Evolutionary conservation across 2,329 filamentous ascomycete species (phyloP), one percentile per base, ranked within the genome.

Genomic region (Dactylonectria macrodidyma): DNA sequence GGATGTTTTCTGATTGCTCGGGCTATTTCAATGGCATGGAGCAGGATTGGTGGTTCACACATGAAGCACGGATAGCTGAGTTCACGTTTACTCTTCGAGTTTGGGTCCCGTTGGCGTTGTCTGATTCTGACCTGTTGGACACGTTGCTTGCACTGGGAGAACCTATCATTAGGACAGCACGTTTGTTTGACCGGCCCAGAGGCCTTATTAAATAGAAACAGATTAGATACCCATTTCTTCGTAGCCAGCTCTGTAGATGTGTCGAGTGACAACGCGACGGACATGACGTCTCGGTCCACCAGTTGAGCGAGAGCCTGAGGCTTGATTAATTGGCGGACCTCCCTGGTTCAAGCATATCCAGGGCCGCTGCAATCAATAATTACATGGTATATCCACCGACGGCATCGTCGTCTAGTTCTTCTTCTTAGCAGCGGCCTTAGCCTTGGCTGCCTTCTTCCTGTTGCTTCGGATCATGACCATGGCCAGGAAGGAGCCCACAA

Each of bases 391-490:
- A 66, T 62, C 55, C 59, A 66, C 63, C 68, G 66, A 67, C 54
- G 41, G 47, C 33, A 56, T 22, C 19, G 26, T 52, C 50, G 61
- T 75, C 85, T 87, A 94, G 68, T 91, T 90, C 91, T 97, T 96
- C 91, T 97, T 97, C 87, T 94, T 94, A 36, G 86, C 86, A 22
- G 92, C 92, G 65, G 93, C 92, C 84, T 95, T 95, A 71, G 93
- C 92, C 89, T 98, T 99, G 75, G 94, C 91, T 3, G 94, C 94
- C 90, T 96, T 98, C 90, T 98, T 98, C 82, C 93, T 89, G 87
- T 98, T 98, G 88, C 95, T 98, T 81, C 94, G 91, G 85, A 99
- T 98, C 96, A 99, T 99, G 79, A 99, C 95, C 79, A 97, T 91
- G 77, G 93, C 92, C 75, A 99, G 88, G 87, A 99, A 99, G 68